Evolutionary conservation across 257 asterid genomes (phyloP), one percentile per base, ranked within the genome.

Genomic region (Thymus mandschuricus): DNA sequence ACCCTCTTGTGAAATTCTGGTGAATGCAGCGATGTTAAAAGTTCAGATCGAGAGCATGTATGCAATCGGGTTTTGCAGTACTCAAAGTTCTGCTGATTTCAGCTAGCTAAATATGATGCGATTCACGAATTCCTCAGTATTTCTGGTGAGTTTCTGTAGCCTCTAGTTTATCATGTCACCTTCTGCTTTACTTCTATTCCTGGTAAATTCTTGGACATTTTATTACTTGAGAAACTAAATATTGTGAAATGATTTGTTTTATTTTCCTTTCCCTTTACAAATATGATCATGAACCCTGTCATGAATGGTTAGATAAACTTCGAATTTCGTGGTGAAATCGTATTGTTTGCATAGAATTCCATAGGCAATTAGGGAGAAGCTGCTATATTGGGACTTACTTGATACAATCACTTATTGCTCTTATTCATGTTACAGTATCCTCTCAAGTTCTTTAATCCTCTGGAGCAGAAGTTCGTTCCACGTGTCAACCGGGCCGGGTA

Each of bases 401-500:
- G 6, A 38, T 38, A 38, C 40, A 38, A 38, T 38, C 7, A 38
- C 41, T 38, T 38, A 38, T 38, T 7, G 6, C 41, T 38, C n/a
- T 12, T 3, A 28, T 4, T 55, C 28, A 8, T 51, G 51, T 12
- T 15, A 71, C 11, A 64, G 41, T n/a, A 31, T 29, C 15, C 0
- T 15, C 3, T 0, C 35, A 62, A 10, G 50, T 60, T 78, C 60
- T 60, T 38, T 66, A 6, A 83, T 79, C 70, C 74, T 6, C 67
- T 86, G 84, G n/a, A 86, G 70, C 73, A 87, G 54, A 70, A 87
- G 82, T 65, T 82, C 79, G 60, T 84, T 87, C 92, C 92, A 87
- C 1, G 83, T 69, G 64, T 87, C 89, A 8, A 87, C 33, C 1
- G 92, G 92, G 10, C 89, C 89, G 0, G 92, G 89, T 21, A 84